A percentile compares a stretch with the other conserved stretches of the same genome.
Conservation (phyloP, 2,329 filamentous ascomycete species). For the Cordyceps fumosorosea region DNA sequence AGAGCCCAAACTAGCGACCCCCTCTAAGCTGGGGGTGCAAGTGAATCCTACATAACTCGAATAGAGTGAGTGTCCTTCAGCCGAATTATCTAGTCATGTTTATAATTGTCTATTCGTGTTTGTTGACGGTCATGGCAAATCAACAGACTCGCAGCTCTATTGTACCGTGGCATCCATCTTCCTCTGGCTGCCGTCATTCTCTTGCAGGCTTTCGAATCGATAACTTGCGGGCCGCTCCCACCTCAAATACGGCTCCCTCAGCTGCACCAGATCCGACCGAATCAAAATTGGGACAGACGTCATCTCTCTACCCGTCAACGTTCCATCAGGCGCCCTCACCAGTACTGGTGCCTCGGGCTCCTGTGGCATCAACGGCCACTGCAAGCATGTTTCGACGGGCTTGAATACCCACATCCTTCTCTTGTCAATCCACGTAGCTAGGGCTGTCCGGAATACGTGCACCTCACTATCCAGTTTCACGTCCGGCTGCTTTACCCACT, state of each 20-base stretch:
- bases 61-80: no score
- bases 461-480: constrained; percentile 25
- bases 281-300: neutral
- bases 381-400: neutral
- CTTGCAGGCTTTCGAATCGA: constrained; percentile 1
- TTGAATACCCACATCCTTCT: constrained; percentile 9
- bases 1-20: neutral
- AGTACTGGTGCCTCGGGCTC: constrained; percentile 8
- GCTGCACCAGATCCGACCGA: constrained; percentile 2
- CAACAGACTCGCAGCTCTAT: neutral
- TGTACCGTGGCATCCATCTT: constrained; percentile 3
- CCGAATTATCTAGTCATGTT: no score
- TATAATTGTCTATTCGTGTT: no score
- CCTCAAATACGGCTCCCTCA: constrained; percentile 4
- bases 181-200: neutral
- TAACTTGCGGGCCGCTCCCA: constrained; percentile 13
- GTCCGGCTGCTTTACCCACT: constrained; percentile 27
- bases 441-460: constrained; percentile 15
- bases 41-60: no score
- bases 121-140: neutral
- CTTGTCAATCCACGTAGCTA: constrained; percentile 21
- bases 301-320: constrained; percentile 5
- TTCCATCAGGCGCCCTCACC: neutral
- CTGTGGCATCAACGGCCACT: constrained; percentile 17
- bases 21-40: no score